Percentiles rank a stretch among this genome's conserved stretches.
Evolutionary conservation across 345 rosid genomes (phyloP).

Genomic region (Lenwebbia sp.): DNA sequence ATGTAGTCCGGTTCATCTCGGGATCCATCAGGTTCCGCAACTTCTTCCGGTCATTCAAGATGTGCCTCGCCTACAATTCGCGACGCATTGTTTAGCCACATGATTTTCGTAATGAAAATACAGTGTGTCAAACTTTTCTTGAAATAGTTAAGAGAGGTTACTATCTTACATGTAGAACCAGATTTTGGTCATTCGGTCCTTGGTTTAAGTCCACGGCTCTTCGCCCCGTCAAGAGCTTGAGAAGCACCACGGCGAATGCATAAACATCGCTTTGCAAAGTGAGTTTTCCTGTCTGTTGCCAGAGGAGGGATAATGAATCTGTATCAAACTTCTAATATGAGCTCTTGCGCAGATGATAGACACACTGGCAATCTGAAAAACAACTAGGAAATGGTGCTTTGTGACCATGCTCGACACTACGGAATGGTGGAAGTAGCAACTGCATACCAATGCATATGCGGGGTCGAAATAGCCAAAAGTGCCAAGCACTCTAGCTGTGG

Average conservation of each 20-base stretch:
- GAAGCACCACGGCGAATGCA: constrained; percentile 6
- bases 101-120: not conserved
- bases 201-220: constrained; percentile 6
- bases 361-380: not conserved
- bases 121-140: not conserved
- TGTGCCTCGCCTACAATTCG: not conserved
- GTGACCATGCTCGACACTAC: not conserved
- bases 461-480: constrained; percentile 98
- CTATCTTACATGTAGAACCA: constrained; percentile 1
- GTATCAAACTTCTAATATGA: not conserved
- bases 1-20: constrained; percentile 1
- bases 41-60: not conserved
- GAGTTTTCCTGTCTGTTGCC: constrained; percentile 7
- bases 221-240: constrained; percentile 6
- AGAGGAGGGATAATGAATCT: not conserved
- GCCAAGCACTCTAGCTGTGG: constrained; percentile 93
- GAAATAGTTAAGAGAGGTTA: not conserved
- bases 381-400: not conserved
- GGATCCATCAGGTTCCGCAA: constrained; percentile 3
- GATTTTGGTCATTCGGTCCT: constrained; percentile 7
- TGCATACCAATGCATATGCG: constrained; percentile 78
- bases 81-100: not conserved
- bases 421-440: not conserved
- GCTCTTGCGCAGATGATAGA: not conserved
- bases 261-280: constrained; percentile 6